Percentiles rank a stretch among this genome's conserved stretches.
Conservation (phyloP, 495 filamentous ascomycete genomes). For the Hypoxylon subgilvum region DNA sequence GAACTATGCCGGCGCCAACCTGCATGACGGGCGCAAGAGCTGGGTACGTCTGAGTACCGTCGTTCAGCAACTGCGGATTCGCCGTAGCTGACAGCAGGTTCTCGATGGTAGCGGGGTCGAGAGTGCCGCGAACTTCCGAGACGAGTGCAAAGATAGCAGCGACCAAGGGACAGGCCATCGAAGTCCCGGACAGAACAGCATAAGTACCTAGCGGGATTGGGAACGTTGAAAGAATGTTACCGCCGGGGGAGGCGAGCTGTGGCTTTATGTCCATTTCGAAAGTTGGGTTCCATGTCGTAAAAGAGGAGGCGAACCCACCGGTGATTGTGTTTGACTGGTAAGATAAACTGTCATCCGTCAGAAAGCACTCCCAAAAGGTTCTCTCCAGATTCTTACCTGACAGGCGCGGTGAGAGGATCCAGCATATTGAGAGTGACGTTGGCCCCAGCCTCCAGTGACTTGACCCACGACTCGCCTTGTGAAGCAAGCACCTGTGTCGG, state of each 20-base stretch:
- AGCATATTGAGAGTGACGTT: conserved; percentile 51
- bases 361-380: conserved; percentile 9
- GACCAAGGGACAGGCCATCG: conserved; percentile 64
- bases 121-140: conserved; percentile 54
- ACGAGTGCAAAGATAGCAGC: conserved; percentile 62
- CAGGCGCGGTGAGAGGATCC: conserved; percentile 48
- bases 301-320: conserved; percentile 56
- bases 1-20: conserved; percentile 62
- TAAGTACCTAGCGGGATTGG: conserved; percentile 59
- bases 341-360: conserved; percentile 30
- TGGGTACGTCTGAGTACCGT: conserved; percentile 46
- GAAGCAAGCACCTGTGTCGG: conserved; percentile 43
- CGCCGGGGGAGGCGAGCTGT: conserved; percentile 60
- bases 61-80: conserved; percentile 54
- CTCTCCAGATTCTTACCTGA: conserved; percentile 34
- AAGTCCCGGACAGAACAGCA: conserved; percentile 62
- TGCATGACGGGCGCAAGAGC: conserved; percentile 61
- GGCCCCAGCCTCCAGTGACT: conserved; percentile 43
- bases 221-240: conserved; percentile 63
- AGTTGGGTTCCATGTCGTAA: conserved; percentile 63
- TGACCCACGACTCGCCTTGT: conserved; percentile 54
- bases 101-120: conserved; percentile 55
- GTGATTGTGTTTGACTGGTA: conserved; percentile 44
- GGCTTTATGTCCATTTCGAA: conserved; percentile 62
- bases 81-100: conserved; percentile 55